Conservation (phyloP, 2,329 filamentous ascomycete genomes). For the Talaromyces sp. region DNA sequence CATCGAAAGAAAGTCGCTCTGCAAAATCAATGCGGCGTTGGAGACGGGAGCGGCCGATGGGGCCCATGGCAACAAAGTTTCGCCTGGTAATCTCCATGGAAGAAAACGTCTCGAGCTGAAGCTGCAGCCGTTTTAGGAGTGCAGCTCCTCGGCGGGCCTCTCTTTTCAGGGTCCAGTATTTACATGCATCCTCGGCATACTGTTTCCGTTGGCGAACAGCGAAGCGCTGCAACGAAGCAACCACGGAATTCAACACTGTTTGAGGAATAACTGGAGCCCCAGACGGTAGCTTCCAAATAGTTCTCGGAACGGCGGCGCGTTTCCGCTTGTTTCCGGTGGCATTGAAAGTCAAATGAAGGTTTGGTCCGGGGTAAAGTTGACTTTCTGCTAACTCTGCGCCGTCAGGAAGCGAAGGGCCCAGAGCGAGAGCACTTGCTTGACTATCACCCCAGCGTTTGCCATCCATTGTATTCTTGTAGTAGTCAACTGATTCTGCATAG, state of each 20-base stretch:
- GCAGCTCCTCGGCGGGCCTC: conserved; percentile 89
- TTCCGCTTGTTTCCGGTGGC: conserved; percentile 57
- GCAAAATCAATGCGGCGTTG: conserved; percentile 85
- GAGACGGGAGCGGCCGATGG: conserved; percentile 71
- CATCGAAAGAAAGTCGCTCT: conserved; percentile 58
- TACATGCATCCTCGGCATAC: conserved; percentile 86
- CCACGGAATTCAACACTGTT: conserved; percentile 79
- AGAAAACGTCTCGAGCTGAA: conserved; percentile 94
- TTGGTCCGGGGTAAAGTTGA: conserved; percentile 31
- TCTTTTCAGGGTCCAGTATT: conserved; percentile 96
- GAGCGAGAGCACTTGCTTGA: conserved; percentile 73
- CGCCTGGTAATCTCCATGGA: conserved; percentile 95
- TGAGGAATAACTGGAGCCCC: conserved; percentile 92
- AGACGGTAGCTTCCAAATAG: conserved; percentile 86
- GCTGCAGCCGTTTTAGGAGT: conserved; percentile 83
- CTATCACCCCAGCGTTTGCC: conserved; percentile 89
- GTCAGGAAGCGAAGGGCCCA: conserved; percentile 67
- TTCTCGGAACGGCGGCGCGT: conserved; percentile 53
- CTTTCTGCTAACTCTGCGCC: conserved; percentile 44
- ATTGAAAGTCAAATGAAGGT: conserved; percentile 51
- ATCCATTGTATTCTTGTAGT: conserved; percentile 85
- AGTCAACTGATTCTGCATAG: conserved; percentile 77
- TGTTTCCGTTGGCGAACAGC: conserved; percentile 83
- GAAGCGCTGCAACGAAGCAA: conserved; percentile 77
- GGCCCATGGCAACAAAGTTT: conserved; percentile 93